These are phyloP conservation scores for Aspergillus sp. DNA, from an alignment of 2,329 filamentous ascomycete genomes.

Conservation along the genomic window DNA sequence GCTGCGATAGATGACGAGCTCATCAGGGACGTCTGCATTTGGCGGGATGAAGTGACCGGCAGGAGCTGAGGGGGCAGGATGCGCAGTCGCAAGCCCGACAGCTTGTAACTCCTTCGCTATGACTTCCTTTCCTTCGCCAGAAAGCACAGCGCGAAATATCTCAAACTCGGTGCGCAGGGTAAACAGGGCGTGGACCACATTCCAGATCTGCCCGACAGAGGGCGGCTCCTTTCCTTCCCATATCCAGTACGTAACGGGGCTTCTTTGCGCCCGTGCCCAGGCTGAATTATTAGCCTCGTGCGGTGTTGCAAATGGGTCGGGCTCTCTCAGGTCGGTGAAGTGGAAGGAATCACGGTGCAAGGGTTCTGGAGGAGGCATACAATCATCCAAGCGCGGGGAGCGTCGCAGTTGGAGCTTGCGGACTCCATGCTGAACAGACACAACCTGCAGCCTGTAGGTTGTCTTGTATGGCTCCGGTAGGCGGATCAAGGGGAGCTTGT, in stretches of 20 bases:
- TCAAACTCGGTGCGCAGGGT: conserved; percentile 32
- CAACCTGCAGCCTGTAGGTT: conserved; percentile 16
- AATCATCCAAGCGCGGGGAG: conserved; percentile 19
- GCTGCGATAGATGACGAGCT: conserved; percentile 52
- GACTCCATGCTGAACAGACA: conserved; percentile 14
- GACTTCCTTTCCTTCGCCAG: conserved; percentile 25
- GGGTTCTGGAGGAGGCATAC: conserved; percentile 20
- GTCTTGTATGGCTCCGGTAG: conserved; percentile 23
- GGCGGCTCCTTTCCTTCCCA: conserved; percentile 32
- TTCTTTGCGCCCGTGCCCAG: conserved; percentile 36
- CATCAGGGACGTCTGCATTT: conserved; percentile 34
- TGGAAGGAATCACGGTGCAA: conserved; percentile 30
- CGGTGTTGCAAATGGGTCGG: conserved; percentile 20
- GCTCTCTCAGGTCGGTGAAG: conserved; percentile 29
- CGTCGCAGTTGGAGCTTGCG: conserved; percentile 20
- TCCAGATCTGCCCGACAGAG: conserved; percentile 38
- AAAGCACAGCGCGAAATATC: conserved; percentile 33
- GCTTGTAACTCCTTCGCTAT: conserved; percentile 31
- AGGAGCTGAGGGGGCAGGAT: conserved; percentile 42
- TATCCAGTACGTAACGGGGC: conserved; percentile 28
- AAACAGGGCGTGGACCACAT: conserved; percentile 37
- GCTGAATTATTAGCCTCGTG: conserved; percentile 35
- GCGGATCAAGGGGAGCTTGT: conserved; percentile 14
- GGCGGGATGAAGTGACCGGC: conserved; percentile 38
- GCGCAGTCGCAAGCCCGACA: conserved; percentile 45